Base-by-base conservation (phyloP, 306 rosid genomes). In the Ormosia semicastrata region DNA sequence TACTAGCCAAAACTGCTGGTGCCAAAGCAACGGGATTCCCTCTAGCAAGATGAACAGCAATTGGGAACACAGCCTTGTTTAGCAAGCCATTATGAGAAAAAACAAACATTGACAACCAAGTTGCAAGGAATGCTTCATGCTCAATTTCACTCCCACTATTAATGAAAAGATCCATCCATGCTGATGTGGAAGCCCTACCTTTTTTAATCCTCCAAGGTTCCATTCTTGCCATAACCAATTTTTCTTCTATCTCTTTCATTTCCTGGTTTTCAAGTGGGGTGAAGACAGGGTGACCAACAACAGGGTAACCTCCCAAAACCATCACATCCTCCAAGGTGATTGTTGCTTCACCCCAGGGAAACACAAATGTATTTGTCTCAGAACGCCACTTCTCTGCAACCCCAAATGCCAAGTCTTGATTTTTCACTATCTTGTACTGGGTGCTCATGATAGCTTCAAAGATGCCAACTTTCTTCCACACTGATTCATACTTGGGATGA, bases 251-350 rank as follows among this genome's bases (percentile, higher is more conserved):
- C 15, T 82, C 54, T 6, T n/a, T 67, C 89, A 86, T 13, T 66
- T 83, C 86, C 15, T 18, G n/a, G n/a, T 8, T 50, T 12, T 66
- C 18, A n/a, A 85, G 69, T 11, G 80, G n/a, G 2, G n/a, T 66
- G 4, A 52, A 79, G 77, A 83, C 69, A 56, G 83, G 71, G 9
- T 49, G 75, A 60, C 91, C 94, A 54, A 80, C 12, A 15, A 87
- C 34, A 73, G 91, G 72, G 56, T 77, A 89, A 43, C 92, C 91
- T 4, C 90, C 91, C 47, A 87, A 84, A 53, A 89, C 66, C 85
- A 85, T 76, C 2, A 88, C 67, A 81, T 91, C 95, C 79, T 91
- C 93, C 82, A 91, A 71, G 0, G 93, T 87, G 69, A 91, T 81
- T 0, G 93, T 86, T 9, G 88, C 89, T 80, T 87, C 93, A 39